phyloP scores from a whole-genome alignment of 2,329 filamentous ascomycete genomes.

The Aspergillus nomiae region DNA sequence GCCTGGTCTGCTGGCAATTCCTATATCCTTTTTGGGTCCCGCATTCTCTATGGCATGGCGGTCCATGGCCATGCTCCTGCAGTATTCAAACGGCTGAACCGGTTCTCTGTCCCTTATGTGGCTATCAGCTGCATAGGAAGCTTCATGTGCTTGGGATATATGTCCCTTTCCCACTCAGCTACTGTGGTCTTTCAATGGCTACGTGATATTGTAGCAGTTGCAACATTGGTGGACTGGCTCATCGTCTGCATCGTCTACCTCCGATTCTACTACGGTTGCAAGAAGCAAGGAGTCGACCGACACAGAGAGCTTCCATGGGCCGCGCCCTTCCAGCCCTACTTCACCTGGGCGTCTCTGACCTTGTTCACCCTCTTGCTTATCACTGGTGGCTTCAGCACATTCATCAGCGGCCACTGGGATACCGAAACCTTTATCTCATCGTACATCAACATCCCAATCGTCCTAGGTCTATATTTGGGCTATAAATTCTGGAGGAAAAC shows the following conservation, averaged over 20 bases:
- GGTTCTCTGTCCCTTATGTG: constrained; percentile 46
- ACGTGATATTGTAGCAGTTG: constrained; percentile 56
- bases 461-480: constrained; percentile 54
- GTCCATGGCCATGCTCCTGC: constrained; percentile 55
- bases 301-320: constrained; percentile 49
- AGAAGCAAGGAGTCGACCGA: constrained; percentile 37
- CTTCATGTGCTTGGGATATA: constrained; percentile 53
- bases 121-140: constrained; percentile 43
- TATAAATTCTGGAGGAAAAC: constrained; percentile 41
- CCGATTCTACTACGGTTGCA: constrained; percentile 51
- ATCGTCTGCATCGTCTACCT: constrained; percentile 58
- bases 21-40: constrained; percentile 38
- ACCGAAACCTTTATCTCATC: constrained; percentile 64
- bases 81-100: constrained; percentile 44
- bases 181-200: constrained; percentile 65
- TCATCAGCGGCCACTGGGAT: constrained; percentile 26
- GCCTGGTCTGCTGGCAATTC: constrained; percentile 72
- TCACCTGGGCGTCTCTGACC: constrained; percentile 58
- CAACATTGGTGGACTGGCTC: constrained; percentile 55
- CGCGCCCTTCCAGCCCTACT: constrained; percentile 59
- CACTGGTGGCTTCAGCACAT: constrained; percentile 65
- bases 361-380: constrained; percentile 62
- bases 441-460: constrained; percentile 63
- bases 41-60: constrained; percentile 52
- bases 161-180: constrained; percentile 60